Base-by-base conservation (phyloP, 129 eudicot species). In the Lactuca saligna region DNA sequence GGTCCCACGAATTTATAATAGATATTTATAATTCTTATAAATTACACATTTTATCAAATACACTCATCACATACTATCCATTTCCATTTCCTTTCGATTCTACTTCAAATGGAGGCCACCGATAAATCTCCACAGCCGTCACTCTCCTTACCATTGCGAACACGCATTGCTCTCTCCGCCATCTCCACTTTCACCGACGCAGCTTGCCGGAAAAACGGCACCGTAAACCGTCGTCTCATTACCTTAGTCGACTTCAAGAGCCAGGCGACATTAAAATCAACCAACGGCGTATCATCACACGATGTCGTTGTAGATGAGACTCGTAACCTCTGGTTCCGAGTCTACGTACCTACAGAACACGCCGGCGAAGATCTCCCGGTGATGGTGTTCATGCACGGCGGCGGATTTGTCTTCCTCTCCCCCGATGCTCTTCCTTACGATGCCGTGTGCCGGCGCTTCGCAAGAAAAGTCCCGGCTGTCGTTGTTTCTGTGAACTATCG, bases 371-470 rank as follows among this genome's bases (percentile, higher is more conserved):
- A 25, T 25, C 29, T 25, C 29, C 29, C 29, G 29, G 29, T 25
- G 29, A 25, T 35, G 65, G 65, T 60, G 46, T 60, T 32, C 44
- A 32, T 33, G 14, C 65, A 60, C 48, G 65, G 65, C 13, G 65
- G 65, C 11, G 65, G 65, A 34, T 60, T 33, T 17, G 1, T n/a
- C 9, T 10, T 12, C 48, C 46, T 60, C 25, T 12, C 16, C 9
- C 25, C 65, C 8, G 17, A 60, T 11, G 46, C 11, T 10, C 3
- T 14, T 2, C 17, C 9, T 8, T 60, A 60, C 7, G 65, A 60
- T 12, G 65, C 10, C 5, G 25, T 60, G 44, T 60, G 65, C 12
- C 65, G 65, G 12, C 29, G 46, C 2, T 33, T 60, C 6, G 46
- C 65, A 0, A 33, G 48, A 33, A 11, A 60, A 12, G 13, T 34